phyloP scores from a whole-genome alignment of 805 yeast species.

The Starmerella floris region DNA sequence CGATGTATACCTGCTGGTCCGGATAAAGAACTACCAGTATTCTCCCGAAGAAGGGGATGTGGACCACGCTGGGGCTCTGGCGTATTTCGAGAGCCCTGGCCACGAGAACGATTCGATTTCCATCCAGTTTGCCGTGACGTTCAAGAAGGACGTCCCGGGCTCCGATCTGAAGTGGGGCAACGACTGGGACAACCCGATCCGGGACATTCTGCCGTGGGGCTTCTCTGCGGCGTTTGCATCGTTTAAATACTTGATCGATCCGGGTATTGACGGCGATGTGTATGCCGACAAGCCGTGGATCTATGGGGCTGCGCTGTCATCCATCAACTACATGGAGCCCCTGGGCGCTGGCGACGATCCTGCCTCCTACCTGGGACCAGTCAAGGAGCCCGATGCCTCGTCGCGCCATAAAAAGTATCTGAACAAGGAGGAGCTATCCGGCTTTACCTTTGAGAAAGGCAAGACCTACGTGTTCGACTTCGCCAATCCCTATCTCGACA shows the following conservation, averaged over 20 bases:
- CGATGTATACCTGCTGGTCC: conserved; percentile 30
- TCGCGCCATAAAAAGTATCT: conserved; percentile 37
- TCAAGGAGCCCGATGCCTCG: conserved; percentile 20
- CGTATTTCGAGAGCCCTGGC: conserved; percentile 22
- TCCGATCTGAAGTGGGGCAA: conserved; percentile 53
- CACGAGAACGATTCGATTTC: conserved; percentile 27
- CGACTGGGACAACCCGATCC: conserved; percentile 48
- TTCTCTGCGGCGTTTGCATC: conserved; percentile 41
- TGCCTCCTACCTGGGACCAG: conserved; percentile 4
- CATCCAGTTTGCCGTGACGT: conserved; percentile 33
- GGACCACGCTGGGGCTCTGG: conserved; percentile 13
- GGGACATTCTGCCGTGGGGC: conserved; percentile 45
- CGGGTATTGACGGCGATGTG: conserved; percentile 51
- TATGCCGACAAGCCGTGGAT: conserved; percentile 48
- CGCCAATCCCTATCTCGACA: conserved; percentile 40
- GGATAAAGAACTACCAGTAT: conserved; percentile 35
- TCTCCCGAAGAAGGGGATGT: conserved; percentile 25
- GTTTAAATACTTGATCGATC: conserved; percentile 46
- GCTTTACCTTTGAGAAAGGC: conserved; percentile 32
- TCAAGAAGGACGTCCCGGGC: conserved; percentile 35
- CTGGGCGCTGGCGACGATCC: conserved; percentile 6
- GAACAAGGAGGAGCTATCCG: conserved; percentile 28
- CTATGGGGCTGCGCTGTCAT: conserved; percentile 47
- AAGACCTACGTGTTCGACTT: conserved; percentile 38
- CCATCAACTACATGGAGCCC: conserved; percentile 36